Evolutionary conservation across 2,329 filamentous ascomycete species (phyloP).

Genomic region (Talaromyces sp.): DNA sequence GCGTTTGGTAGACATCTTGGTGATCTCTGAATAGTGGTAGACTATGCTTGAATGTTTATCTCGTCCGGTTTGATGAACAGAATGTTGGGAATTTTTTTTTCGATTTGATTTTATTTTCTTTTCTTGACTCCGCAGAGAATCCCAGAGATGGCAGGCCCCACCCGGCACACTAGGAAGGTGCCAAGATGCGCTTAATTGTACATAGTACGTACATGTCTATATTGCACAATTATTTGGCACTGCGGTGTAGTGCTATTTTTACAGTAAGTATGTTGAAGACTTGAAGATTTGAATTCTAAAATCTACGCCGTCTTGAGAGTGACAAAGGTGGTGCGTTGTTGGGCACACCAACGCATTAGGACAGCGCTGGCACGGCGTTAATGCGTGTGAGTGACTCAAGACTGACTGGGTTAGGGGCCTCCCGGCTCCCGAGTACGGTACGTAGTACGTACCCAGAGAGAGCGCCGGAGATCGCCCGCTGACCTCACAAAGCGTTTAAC

Average conservation of each 20-base stretch:
- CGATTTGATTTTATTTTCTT: too few species aligned
- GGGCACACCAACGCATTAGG: not conserved
- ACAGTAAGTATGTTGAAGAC: too few species aligned
- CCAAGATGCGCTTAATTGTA: not conserved
- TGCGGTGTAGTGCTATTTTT: too few species aligned
- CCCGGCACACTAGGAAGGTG: not conserved
- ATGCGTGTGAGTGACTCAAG: not conserved
- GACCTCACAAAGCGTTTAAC: conserved; percentile 3
- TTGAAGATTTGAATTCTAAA: too few species aligned
- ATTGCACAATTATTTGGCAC: not conserved
- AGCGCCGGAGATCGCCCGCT: conserved; percentile 2
- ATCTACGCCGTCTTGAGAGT: not conserved
- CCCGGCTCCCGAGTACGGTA: not conserved
- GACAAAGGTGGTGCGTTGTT: not conserved
- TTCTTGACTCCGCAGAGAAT: conserved; percentile 6
- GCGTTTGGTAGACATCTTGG: conserved; percentile 58
- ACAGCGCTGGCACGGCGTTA: not conserved
- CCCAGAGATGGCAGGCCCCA: not conserved
- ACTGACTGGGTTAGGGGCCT: not conserved
- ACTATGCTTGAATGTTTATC: not conserved
- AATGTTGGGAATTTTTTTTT: not conserved
- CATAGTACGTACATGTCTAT: not conserved
- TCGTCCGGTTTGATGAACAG: too few species aligned
- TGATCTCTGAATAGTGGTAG: not conserved
- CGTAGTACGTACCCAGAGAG: too few species aligned